Base-by-base conservation (phyloP, 371 early-diverging fungal species). In the Mucor piriformis region DNA sequence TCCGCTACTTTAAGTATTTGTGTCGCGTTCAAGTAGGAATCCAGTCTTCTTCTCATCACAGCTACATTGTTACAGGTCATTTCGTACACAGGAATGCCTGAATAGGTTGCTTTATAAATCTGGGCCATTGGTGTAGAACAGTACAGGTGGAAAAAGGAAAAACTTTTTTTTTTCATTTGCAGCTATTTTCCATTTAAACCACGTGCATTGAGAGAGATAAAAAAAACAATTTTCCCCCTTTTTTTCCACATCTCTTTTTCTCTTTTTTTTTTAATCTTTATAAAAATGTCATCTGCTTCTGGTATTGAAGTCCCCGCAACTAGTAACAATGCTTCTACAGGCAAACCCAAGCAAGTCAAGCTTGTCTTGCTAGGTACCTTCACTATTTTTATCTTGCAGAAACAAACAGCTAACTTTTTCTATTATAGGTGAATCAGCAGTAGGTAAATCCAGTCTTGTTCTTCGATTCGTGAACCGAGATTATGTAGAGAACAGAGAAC, bases 1-100 rank as follows among this genome's bases (percentile, higher is more conserved):
- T 86, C 88, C 13, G 95, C 97, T 15, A 95, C 96, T 76, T 96
- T 96, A 20, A 96, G 79, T 58, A 96, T 91, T 70, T 96, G 97
- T 0, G 97, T 96, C 21, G 95, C 95, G 70, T 96, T 96, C 44
- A 96, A 73, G 67, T 83, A 95, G 15, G 91, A 89, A 71, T 95
- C 96, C 0, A 81, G 63, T 42, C 81, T 83, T 59, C 97, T 77
- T 33, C 93, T 79, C 97, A 96, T 96, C 33, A 96, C 93, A 8
- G 94, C 93, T 3, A 93, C 83, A 43, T 83, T 85, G 20, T 86
- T 84, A 64, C 90, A 91, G 55, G 84, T 80, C 84, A 92, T 88
- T 70, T 95, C 95, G 71, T 88, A 96, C 3, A 95, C 97, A 0
- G 92, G 91, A 7, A 95, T 84, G 13, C 93, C 92, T n/a, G 95